Evolutionary conservation across 306 rosid species (phyloP).

Genomic region (Cicer bijugum): DNA sequence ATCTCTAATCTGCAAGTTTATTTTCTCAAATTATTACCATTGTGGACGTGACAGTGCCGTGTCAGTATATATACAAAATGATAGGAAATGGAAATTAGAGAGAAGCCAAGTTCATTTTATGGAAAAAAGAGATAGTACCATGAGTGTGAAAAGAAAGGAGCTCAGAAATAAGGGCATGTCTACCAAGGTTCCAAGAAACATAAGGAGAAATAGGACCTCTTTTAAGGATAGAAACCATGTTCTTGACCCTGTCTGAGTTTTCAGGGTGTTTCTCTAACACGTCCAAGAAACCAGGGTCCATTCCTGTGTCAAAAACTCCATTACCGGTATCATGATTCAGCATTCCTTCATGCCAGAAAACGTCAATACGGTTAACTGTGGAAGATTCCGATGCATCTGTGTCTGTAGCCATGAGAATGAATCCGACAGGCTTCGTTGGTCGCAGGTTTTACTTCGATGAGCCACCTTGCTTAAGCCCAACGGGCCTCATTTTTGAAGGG

Average conservation of each 20-base stretch:
- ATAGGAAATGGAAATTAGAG: not conserved
- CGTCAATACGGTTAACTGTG: constrained; percentile 41
- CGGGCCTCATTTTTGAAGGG: too few species aligned
- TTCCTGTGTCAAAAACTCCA: constrained; percentile 76
- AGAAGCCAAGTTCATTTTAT: not conserved
- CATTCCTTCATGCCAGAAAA: constrained; percentile 87
- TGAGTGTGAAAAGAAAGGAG: constrained; percentile 74
- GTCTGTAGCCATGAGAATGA: constrained; percentile 8
- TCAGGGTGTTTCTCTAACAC: constrained; percentile 91
- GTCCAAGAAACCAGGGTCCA: constrained; percentile 77
- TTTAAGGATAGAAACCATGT: constrained; percentile 79
- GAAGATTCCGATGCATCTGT: constrained; percentile 4
- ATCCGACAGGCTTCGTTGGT: not conserved
- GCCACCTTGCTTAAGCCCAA: too few species aligned
- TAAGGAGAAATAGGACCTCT: constrained; percentile 77
- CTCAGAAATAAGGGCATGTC: constrained; percentile 58
- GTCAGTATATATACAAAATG: not conserved
- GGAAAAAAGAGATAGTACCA: constrained; percentile 48
- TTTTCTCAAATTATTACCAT: too few species aligned
- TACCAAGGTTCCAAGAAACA: constrained; percentile 66
- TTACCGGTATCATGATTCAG: constrained; percentile 65
- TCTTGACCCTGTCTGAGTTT: constrained; percentile 77
- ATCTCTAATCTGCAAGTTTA: too few species aligned
- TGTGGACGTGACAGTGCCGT: too few species aligned
- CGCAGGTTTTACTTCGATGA: not conserved